Evolutionary conservation across 768 basidiomycete genomes (phyloP).

Genomic region (Phylloporus arenicola): DNA sequence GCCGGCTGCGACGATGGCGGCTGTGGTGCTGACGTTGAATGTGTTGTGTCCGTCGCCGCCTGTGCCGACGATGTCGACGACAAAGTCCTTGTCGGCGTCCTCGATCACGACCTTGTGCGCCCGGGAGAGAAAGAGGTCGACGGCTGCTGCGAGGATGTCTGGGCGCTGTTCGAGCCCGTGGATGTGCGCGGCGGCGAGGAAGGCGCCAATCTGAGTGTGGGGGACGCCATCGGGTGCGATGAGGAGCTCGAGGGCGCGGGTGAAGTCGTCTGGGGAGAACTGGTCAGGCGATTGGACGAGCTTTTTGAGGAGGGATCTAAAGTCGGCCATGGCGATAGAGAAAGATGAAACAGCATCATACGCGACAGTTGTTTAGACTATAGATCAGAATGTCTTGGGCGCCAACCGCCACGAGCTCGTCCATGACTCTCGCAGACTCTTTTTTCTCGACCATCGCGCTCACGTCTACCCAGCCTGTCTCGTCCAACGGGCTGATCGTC

Average conservation of each 20-base stretch:
- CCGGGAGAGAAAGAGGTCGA: constrained; percentile 63
- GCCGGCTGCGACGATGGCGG: constrained; percentile 90
- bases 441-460: constrained; percentile 90
- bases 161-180: constrained; percentile 72
- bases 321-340: constrained; percentile 32
- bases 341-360: not conserved
- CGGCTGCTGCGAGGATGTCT: constrained; percentile 74
- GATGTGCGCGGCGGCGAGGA: constrained; percentile 81
- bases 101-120: constrained; percentile 60
- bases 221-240: constrained; percentile 59
- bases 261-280: constrained; percentile 75
- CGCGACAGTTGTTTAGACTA: constrained; percentile 78
- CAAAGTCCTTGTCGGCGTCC: constrained; percentile 59
- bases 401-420: constrained; percentile 72
- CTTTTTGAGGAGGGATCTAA: constrained; percentile 73
- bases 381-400: constrained; percentile 91
- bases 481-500: constrained; percentile 80
- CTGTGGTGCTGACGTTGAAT: constrained; percentile 95
- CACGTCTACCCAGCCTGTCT: constrained; percentile 84
- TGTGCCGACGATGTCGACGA: constrained; percentile 42
- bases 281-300: constrained; percentile 77
- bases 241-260: constrained; percentile 65
- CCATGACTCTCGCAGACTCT: constrained; percentile 79
- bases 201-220: constrained; percentile 81
- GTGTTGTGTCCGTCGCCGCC: constrained; percentile 93